phyloP scores from a whole-genome alignment of 2,329 filamentous ascomycete species.

The Penicillium sp. region DNA sequence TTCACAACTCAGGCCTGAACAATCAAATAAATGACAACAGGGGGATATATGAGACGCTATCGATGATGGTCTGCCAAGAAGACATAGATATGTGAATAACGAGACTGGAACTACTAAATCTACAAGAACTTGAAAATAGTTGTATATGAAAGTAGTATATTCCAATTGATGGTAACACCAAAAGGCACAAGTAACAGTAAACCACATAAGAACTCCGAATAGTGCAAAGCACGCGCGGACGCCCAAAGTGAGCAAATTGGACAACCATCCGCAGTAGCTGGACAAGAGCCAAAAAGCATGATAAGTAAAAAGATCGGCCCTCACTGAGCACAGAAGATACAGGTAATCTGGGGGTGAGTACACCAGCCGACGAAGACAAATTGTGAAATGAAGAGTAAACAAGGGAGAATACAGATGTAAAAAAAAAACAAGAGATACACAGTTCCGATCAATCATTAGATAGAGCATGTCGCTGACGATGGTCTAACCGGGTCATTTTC shows the following conservation, averaged over 20 bases:
- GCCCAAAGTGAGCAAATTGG: background rate
- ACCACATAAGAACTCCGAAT: background rate
- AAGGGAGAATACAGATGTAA: background rate
- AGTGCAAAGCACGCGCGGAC: background rate
- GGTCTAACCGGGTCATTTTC: background rate
- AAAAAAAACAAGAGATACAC: background rate
- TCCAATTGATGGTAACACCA: background rate
- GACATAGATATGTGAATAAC: too few relatives aligned
- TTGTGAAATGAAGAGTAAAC: slow-evolving; percentile 1
- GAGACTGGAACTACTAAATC: too few relatives aligned
- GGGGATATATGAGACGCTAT: too few relatives aligned
- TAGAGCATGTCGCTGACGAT: background rate
- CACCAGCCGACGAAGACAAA: background rate
- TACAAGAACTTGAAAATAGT: fast-evolving
- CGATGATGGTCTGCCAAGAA: too few relatives aligned
- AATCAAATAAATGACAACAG: too few relatives aligned
- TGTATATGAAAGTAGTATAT: background rate
- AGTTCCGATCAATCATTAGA: slow-evolving; percentile 8
- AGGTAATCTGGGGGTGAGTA: slow-evolving; percentile 4
- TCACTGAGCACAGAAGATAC: slow-evolving; percentile 1
- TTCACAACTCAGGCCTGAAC: too few relatives aligned
- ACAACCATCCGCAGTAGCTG: background rate
- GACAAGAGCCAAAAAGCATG: background rate
- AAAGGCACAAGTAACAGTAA: background rate
- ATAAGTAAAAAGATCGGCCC: background rate